Conservation (phyloP, 352 stramenopile genomes). For the Globisporangium okanoganense region DNA sequence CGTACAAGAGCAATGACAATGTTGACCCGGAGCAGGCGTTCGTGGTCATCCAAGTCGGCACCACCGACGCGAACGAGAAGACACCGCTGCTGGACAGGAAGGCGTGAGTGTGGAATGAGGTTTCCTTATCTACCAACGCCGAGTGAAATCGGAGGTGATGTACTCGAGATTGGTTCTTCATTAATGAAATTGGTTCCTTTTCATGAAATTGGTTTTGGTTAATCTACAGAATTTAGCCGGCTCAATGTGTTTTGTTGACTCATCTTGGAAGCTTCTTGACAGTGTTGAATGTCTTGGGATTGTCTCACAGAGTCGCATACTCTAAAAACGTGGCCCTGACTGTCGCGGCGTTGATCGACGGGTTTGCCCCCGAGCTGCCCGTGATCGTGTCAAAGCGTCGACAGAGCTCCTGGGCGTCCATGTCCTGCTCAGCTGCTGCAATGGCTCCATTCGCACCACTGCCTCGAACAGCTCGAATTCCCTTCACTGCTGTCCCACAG, state of each 20-base stretch:
- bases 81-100: conserved; percentile 29
- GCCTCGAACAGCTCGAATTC: conserved; percentile 42
- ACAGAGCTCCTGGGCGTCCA: conserved; percentile 24
- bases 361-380: conserved; percentile 9
- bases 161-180: neutral
- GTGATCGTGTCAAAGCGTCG: conserved; percentile 42
- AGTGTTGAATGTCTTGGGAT: neutral
- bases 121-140: neutral
- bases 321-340: conserved; percentile 29
- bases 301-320: conserved; percentile 17
- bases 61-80: conserved; percentile 17
- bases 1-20: conserved; percentile 22
- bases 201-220: neutral
- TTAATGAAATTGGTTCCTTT: neutral
- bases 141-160: neutral
- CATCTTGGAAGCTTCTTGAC: neutral
- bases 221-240: neutral
- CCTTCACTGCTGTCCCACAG: conserved; percentile 47
- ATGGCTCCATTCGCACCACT: neutral
- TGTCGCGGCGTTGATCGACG: conserved; percentile 3
- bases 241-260: neutral
- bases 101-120: neutral
- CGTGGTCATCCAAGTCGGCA: conserved; percentile 34
- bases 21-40: conserved; percentile 16
- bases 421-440: neutral